A percentile compares a stretch with the other conserved stretches of the same genome.
Conservation (phyloP, 2,329 filamentous ascomycete genomes). For the Botrytis deweyae region DNA sequence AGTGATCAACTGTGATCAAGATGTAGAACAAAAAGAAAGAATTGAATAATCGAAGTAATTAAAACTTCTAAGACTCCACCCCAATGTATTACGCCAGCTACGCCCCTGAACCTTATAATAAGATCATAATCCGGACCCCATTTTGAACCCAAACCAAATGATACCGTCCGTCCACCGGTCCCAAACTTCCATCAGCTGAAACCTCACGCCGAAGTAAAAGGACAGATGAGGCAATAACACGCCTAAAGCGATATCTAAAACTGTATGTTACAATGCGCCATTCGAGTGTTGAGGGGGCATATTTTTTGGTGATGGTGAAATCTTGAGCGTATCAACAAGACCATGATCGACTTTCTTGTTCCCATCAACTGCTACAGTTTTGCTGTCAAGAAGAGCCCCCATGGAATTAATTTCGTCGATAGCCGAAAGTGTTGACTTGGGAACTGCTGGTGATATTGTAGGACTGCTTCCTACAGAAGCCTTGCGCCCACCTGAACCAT, state of each 20-base stretch:
- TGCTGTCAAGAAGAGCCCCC: conserved; percentile 37
- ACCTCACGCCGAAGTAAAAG: conserved; percentile 31
- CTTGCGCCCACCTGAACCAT: conserved; percentile 29
- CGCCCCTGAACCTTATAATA: conserved; percentile 13
- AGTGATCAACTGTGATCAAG: background rate
- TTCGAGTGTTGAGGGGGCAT: conserved; percentile 30
- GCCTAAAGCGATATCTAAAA: conserved; percentile 33
- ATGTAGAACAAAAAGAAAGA: conserved; percentile 7
- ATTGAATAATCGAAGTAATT: conserved; percentile 2
- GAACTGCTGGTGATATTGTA: conserved; percentile 36
- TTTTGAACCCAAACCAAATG: conserved; percentile 32
- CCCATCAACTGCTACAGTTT: conserved; percentile 39
- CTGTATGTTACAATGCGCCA: conserved; percentile 42
- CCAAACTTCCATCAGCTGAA: conserved; percentile 28
- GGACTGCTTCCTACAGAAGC: conserved; percentile 37
- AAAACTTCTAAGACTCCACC: conserved; percentile 16
- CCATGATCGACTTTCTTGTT: conserved; percentile 38
- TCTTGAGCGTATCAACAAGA: conserved; percentile 20
- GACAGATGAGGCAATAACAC: conserved; percentile 27
- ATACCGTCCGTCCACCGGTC: conserved; percentile 23
- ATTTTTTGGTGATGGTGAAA: conserved; percentile 25
- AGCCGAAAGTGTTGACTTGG: conserved; percentile 44
- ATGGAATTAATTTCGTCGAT: conserved; percentile 46
- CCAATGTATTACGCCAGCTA: conserved; percentile 19
- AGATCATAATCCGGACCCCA: conserved; percentile 29